Conservation (phyloP, 345 rosid species). For the Hibiscus mutabilis region DNA sequence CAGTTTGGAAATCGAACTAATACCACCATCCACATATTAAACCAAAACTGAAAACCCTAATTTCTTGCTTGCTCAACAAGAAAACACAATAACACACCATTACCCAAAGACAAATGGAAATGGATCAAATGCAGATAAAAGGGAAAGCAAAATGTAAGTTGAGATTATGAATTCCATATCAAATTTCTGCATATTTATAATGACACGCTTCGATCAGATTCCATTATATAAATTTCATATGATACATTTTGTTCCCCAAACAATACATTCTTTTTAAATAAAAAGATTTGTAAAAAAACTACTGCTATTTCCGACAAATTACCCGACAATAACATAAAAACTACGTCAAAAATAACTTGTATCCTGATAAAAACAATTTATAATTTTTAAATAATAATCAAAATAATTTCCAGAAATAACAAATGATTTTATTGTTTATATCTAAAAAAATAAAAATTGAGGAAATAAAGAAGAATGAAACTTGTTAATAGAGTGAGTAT, state of each 20-base stretch:
- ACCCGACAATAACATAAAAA: no score
- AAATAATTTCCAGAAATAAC: neutral
- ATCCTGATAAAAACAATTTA: no score
- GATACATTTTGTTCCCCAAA: neutral
- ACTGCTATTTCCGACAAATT: no score
- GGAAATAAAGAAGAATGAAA: conserved; percentile 4
- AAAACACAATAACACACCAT: neutral
- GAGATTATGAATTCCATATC: neutral
- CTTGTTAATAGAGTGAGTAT: conserved; percentile 61
- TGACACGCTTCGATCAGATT: neutral
- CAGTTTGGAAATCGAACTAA: neutral
- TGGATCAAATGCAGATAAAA: neutral
- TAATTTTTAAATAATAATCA: no score
- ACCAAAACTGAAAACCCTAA: neutral
- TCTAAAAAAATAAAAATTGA: neutral
- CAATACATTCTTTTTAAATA: neutral
- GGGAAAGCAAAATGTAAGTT: neutral
- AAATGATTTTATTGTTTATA: neutral
- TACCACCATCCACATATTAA: neutral
- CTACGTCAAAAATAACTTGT: no score
- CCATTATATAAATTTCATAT: neutral
- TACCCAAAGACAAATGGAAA: neutral
- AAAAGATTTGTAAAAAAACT: no score
- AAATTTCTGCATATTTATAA: neutral
- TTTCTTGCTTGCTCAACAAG: neutral